Evolutionary conservation across 148 eudicot species (phyloP).

Genomic region (Camellia lanceoleosa): DNA sequence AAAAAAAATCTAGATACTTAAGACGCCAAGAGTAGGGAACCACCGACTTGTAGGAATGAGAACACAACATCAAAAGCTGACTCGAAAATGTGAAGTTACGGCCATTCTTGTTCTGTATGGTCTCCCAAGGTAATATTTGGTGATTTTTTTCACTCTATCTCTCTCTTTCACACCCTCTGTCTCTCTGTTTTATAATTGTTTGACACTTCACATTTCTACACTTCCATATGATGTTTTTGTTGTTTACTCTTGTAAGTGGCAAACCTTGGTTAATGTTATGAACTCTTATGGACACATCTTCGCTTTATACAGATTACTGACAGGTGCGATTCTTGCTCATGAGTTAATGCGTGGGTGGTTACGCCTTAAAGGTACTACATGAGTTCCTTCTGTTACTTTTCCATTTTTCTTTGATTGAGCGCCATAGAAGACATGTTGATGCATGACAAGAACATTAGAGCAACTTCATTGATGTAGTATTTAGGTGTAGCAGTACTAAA

Average conservation of each 20-base stretch:
- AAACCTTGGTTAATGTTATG: background rate
- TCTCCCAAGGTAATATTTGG: conserved; percentile 71
- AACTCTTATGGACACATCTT: background rate
- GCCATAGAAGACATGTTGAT: no score
- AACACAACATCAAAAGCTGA: conserved; percentile 83
- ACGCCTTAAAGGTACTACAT: conserved; percentile 76
- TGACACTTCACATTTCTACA: background rate
- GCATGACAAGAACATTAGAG: background rate
- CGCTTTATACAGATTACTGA: conserved; percentile 62
- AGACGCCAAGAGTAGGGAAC: conserved; percentile 79
- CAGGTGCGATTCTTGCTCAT: conserved; percentile 97
- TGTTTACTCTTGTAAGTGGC: background rate
- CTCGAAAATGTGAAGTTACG: conserved; percentile 89
- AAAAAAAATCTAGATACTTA: conserved; percentile 53
- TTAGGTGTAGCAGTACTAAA: no score
- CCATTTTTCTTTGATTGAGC: background rate
- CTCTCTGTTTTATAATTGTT: no score
- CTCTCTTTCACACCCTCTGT: no score
- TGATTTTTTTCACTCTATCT: background rate
- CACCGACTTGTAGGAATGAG: conserved; percentile 81
- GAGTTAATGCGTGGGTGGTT: conserved; percentile 98
- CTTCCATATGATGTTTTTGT: background rate
- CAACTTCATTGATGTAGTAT: no score
- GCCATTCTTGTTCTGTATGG: conserved; percentile 97
- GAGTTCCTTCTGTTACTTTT: background rate